Evolutionary conservation across 176 grass and related monocot genomes (phyloP), one percentile per base, ranked within the genome.

Genomic region (Oryza officinalis): DNA sequence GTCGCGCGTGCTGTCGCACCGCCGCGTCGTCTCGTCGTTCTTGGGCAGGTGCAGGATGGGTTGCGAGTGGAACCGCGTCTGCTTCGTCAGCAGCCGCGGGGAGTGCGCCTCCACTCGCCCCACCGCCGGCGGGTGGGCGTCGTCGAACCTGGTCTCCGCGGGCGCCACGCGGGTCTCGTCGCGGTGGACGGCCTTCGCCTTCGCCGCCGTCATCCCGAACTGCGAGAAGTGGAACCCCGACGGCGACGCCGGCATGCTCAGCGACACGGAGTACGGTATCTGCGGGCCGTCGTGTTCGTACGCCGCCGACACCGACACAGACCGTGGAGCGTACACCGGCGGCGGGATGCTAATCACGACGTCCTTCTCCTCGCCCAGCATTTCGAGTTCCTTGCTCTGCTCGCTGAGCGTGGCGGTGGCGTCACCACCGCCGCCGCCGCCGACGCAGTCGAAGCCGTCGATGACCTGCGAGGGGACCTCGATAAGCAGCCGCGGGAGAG

Each of bases 221-320:
- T 88, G 81, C 66, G 44, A 78, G 14, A 94, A 72, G 77, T 88
- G 81, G 69, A 94, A 72, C 43, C 92, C 92, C 6, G 89, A 94
- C 10, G 92, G 92, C 54, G 92, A 94, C 38, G 67, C 71, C 11
- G 92, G 92, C 83, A 92, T 65, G 89, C 89, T 90, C 23, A 92
- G 20, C 13, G 86, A 94, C 13, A 87, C 2, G 31, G 89, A 81
- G 65, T 75, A 87, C 1, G 84, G 81, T 15, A 69, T 32, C 13
- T 32, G 65, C 52, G 32, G 13, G 50, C 1, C 50, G 7, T 57
- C 52, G 61, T 35, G 33, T 45, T 26, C 63, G 46, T 69, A 43
- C 31, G 77, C n/a, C 43, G 13, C n/a, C 43, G 13, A 5, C 22
- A 10, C 80, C 7, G 65, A 7, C 13, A 13, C 13, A 2, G 44